Evolutionary conservation across 306 rosid genomes (phyloP).

Genomic region (Astragalus glycyphyllos): DNA sequence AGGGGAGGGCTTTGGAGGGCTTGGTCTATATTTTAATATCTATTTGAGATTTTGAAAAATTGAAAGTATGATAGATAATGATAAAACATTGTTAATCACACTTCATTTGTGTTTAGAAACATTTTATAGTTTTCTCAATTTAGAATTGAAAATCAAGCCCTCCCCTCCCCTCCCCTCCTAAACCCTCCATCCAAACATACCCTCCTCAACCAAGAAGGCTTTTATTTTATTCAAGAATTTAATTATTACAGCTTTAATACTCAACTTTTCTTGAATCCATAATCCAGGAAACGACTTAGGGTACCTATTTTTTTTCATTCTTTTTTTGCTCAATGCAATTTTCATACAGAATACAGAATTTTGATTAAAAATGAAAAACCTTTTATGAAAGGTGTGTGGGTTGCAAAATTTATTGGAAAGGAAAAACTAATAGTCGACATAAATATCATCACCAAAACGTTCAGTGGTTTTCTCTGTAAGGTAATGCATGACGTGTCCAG

Average conservation of each 20-base stretch:
- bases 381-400: neutral
- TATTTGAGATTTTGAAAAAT: too few species aligned
- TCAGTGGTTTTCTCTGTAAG: constrained; percentile 21
- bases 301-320: neutral
- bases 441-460: constrained; percentile 3
- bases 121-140: too few species aligned
- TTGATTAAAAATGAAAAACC: neutral
- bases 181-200: too few species aligned
- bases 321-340: constrained; percentile 18
- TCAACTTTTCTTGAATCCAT: constrained; percentile 30
- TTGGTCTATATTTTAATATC: too few species aligned
- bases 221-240: neutral
- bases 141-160: too few species aligned
- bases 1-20: too few species aligned
- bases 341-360: neutral
- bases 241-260: constrained; percentile 22
- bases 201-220: constrained; percentile 4
- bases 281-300: constrained; percentile 18
- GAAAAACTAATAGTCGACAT: neutral
- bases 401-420: neutral
- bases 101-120: too few species aligned
- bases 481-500: constrained; percentile 13
- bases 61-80: too few species aligned
- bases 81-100: too few species aligned
- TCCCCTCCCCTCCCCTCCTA: too few species aligned